phyloP scores from a whole-genome alignment of 2,329 filamentous ascomycete genomes.

The Aspergillus ochraceoroseus region DNA sequence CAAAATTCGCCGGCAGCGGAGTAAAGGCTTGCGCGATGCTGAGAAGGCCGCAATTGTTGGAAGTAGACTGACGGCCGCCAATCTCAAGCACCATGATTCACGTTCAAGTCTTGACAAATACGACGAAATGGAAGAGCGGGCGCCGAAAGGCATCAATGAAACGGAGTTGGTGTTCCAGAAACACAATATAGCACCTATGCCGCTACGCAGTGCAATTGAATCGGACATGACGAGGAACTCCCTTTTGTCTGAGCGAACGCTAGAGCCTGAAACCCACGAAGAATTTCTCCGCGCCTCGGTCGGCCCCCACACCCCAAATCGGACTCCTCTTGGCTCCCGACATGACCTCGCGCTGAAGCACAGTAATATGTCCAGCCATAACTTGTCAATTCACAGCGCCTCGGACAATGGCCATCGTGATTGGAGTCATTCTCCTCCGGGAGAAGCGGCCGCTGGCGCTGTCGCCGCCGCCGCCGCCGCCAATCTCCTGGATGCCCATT shows the following conservation, averaged over 20 bases:
- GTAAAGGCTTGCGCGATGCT: slow-evolving; percentile 52
- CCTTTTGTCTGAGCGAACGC: slow-evolving; percentile 75
- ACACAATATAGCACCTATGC: slow-evolving; percentile 72
- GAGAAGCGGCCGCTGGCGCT: slow-evolving; percentile 34
- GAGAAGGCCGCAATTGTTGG: slow-evolving; percentile 54
- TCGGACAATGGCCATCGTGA: slow-evolving; percentile 45
- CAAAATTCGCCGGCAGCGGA: slow-evolving; percentile 50
- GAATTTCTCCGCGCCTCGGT: slow-evolving; percentile 60
- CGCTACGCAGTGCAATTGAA: slow-evolving; percentile 76
- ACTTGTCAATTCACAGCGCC: slow-evolving; percentile 46
- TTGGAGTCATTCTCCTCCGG: slow-evolving; percentile 31
- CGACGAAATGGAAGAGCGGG: slow-evolving; percentile 40
- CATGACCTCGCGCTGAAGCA: slow-evolving; percentile 63
- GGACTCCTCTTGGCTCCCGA: slow-evolving; percentile 46
- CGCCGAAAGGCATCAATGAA: slow-evolving; percentile 44
- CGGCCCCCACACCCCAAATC: slow-evolving; percentile 58
- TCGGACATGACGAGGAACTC: slow-evolving; percentile 86
- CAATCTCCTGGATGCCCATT: slow-evolving; percentile 36
- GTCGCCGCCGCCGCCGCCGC: slow-evolving; percentile 41
- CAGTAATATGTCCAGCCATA: slow-evolving; percentile 51
- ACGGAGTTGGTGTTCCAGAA: slow-evolving; percentile 51
- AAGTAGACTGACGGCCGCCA: slow-evolving; percentile 57
- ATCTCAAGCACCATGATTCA: slow-evolving; percentile 62
- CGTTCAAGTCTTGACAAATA: slow-evolving; percentile 51
- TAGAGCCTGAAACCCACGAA: slow-evolving; percentile 64